Evolutionary conservation across 2,329 filamentous ascomycete species (phyloP).

Genomic region (Xylariaceae sp.): DNA sequence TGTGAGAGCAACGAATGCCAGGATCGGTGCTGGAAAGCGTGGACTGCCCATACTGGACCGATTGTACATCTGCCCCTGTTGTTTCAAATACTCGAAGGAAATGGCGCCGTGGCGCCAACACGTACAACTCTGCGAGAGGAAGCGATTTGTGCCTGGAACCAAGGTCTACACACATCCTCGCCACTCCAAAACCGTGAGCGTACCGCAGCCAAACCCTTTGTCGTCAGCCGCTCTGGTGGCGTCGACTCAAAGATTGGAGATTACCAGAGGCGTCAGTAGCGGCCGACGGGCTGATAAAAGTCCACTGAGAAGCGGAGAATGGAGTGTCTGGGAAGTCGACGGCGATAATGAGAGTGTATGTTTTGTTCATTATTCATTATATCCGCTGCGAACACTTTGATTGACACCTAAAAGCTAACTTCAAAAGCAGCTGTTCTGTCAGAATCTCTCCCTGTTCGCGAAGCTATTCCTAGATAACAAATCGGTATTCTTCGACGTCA

Average conservation of each 20-base stretch:
- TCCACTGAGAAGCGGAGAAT: conserved; percentile 60
- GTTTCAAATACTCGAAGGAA: conserved; percentile 83
- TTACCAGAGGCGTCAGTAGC: conserved; percentile 27
- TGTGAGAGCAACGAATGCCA: conserved; percentile 21
- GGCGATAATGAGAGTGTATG: conserved; percentile 72
- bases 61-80: conserved; percentile 84
- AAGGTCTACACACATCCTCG: conserved; percentile 66
- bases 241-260: conserved; percentile 34
- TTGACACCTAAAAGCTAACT: conserved; percentile 1
- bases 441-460: conserved; percentile 91
- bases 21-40: conserved; percentile 33
- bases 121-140: conserved; percentile 51
- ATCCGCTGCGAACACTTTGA: background rate
- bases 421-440: conserved; percentile 69
- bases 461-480: conserved; percentile 98
- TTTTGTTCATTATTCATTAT: conserved; percentile 14
- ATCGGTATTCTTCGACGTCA: conserved; percentile 95
- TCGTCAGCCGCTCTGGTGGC: conserved; percentile 21
- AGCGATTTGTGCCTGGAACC: conserved; percentile 53
- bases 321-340: conserved; percentile 88
- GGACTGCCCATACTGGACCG: conserved; percentile 50
- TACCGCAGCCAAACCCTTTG: conserved; percentile 20
- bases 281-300: conserved; percentile 38
- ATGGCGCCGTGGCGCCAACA: conserved; percentile 54
- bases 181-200: conserved; percentile 37